A percentile compares a stretch with the other conserved stretches of the same genome.
These are phyloP conservation scores for Malassezia yamatoensis DNA, from an alignment of 1,284 basidiomycete genomes.

Conservation along the genomic window DNA sequence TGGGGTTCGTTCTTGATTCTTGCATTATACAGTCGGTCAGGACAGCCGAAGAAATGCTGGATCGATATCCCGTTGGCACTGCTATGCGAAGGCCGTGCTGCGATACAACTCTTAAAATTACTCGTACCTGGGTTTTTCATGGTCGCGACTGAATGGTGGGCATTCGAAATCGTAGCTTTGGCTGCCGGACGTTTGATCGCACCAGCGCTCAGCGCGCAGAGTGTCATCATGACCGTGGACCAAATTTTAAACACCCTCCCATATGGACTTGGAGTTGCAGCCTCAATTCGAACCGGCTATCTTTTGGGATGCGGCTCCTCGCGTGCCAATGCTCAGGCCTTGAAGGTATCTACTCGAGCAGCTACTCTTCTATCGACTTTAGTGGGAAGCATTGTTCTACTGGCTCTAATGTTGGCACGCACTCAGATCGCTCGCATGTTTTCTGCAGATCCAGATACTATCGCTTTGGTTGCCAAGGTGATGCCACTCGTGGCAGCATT, in stretches of 20 bases:
- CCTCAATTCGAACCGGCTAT: conserved; percentile 63
- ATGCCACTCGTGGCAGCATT: conserved; percentile 73
- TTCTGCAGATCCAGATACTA: conserved; percentile 56
- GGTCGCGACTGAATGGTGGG: conserved; percentile 70
- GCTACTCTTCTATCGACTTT: background rate
- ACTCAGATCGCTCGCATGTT: conserved; percentile 54
- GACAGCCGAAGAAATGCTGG: background rate
- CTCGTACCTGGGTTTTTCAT: conserved; percentile 65
- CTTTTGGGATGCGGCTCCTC: conserved; percentile 59
- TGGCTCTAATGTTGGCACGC: background rate
- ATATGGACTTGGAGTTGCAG: conserved; percentile 61
- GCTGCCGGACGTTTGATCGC: conserved; percentile 62
- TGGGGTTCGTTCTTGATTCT: conserved; percentile 60
- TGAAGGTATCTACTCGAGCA: background rate
- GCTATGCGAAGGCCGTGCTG: background rate
- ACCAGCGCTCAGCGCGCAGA: conserved; percentile 62
- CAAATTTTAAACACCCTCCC: conserved; percentile 63
- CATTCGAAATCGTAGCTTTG: conserved; percentile 67
- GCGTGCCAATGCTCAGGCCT: background rate
- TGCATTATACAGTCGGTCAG: conserved; percentile 50
- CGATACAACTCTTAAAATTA: conserved; percentile 51
- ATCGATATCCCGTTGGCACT: background rate
- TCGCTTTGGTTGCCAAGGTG: conserved; percentile 58
- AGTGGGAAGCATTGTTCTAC: background rate
- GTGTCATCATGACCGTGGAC: conserved; percentile 71